These are phyloP conservation scores for Copromyces sp. DNA, from an alignment of 495 filamentous ascomycete genomes.

Conservation along the genomic window DNA sequence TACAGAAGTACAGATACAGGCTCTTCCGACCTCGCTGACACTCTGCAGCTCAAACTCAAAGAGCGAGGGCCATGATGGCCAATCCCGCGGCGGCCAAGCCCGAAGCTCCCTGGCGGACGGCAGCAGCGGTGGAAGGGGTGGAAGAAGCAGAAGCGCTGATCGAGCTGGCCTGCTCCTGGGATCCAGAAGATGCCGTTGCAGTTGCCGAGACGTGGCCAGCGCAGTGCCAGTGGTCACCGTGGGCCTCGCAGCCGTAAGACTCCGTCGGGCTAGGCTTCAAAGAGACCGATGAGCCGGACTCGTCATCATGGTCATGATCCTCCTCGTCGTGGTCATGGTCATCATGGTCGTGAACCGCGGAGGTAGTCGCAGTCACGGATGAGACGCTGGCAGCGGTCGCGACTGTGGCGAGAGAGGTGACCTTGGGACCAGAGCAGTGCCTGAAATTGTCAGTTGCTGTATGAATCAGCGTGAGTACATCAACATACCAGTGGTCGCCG, in stretches of 20 bases:
- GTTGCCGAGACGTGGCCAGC: constrained; percentile 18
- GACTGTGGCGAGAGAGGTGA: constrained; percentile 4
- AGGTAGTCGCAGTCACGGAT: constrained; percentile 3
- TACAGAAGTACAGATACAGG: background rate
- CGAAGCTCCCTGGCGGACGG: background rate
- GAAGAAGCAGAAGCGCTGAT: background rate
- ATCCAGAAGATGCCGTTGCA: background rate
- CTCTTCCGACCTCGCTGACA: background rate
- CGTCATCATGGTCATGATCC: constrained; percentile 9
- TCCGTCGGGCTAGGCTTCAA: constrained; percentile 25
- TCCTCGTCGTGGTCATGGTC: constrained; percentile 8
- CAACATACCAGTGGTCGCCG: constrained; percentile 27
- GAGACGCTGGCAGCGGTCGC: background rate
- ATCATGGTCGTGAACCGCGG: constrained; percentile 5
- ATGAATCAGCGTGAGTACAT: background rate
- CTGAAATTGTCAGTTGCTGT: constrained; percentile 3
- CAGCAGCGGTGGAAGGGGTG: background rate
- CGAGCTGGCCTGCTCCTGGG: background rate
- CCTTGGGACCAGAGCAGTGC: constrained; percentile 25
- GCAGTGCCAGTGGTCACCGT: constrained; percentile 35
- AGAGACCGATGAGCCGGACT: constrained; percentile 6
- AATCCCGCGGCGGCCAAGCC: background rate
- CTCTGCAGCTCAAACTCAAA: background rate
- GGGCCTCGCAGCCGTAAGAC: constrained; percentile 25
- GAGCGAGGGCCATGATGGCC: background rate